Base-by-base conservation (phyloP, 169 alveolate species). In the Eimeria acervulina region DNA sequence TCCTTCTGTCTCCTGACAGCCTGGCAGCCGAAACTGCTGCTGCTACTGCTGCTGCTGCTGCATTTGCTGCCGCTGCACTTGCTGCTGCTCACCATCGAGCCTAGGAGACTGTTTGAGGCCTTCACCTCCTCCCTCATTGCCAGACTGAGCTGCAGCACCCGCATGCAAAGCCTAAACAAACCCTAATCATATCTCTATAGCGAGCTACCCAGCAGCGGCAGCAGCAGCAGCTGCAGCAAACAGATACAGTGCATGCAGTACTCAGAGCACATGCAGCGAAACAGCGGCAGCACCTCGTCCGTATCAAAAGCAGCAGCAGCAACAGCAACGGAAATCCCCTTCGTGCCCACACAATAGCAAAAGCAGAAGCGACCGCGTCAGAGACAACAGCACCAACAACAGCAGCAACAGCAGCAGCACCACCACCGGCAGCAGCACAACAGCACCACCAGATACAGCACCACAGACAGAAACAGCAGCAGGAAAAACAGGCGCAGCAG, bases 101-200 rank as follows among this genome's bases (percentile, higher is more conserved):
- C 96, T 17, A 93, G 93, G 63, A 93, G 93, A 47, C 26, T 63
- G 88, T 93, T 93, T 1, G 96, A 93, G 31, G 89, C 88, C 93
- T 93, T 90, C 17, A 93, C 96, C 55, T 93, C 96, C 44, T 93
- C 96, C 6, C 96, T 81, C 96, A 93, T 93, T 23, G 96, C 96
- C 87, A 93, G 84, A 61, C 96, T 93, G 44, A 93, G 96, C 96
- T 93, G 96, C 59, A 66, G 38, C 40, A n/a, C 7, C 40, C 28
- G 5, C 89, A 51, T 6, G 42, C 89, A 42, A 44, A 42, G 6
- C 33, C 74, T 3, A 76, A 15, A 38, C 21, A 42, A 23, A 31
- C 68, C 91, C 74, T 28, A 10, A 23, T 47, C 26, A n/a, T 7
- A 0, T 31, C 21, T 2, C 12, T 28, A 7, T 23, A n/a, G n/a